Percentiles rank a stretch among this genome's conserved stretches.
phyloP scores from a whole-genome alignment of 768 basidiomycete genomes.

The Dendrothele bispora region DNA sequence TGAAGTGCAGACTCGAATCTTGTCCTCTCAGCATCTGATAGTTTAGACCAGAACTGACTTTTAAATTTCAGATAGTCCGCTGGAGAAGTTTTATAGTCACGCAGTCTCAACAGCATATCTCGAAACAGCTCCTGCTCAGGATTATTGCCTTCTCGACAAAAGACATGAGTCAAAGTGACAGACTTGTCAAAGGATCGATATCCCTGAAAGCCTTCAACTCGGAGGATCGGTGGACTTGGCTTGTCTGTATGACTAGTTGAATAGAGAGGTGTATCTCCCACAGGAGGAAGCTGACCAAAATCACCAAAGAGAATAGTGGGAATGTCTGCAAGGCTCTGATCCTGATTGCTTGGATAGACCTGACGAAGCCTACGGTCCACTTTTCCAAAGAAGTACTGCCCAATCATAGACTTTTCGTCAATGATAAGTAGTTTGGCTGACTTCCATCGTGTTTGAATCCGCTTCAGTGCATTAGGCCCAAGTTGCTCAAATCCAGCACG shows the following conservation, averaged over 20 bases:
- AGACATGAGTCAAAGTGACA: background rate
- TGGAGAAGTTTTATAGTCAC: background rate
- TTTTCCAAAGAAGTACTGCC: slow-evolving; percentile 25
- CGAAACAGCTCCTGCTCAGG: too few species aligned
- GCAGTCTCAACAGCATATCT: too few species aligned
- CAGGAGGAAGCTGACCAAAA: slow-evolving; percentile 28
- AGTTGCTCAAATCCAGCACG: too few species aligned
- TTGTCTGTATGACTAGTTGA: too few species aligned
- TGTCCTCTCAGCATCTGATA: too few species aligned
- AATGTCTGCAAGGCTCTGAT: slow-evolving; percentile 17
- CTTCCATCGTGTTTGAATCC: slow-evolving; percentile 17
- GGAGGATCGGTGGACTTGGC: too few species aligned
- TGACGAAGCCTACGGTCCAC: slow-evolving; percentile 17
- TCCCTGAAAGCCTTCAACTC: background rate
- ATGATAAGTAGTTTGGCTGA: slow-evolving; percentile 18
- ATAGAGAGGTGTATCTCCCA: slow-evolving; percentile 22
- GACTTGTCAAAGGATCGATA: background rate
- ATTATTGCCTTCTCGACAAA: too few species aligned
- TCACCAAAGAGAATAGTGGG: slow-evolving; percentile 23
- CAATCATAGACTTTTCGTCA: too few species aligned
- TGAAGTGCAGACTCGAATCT: too few species aligned
- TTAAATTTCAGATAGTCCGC: background rate
- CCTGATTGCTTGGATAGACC: slow-evolving; percentile 5
- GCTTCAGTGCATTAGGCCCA: background rate
- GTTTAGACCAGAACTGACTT: slow-evolving; percentile 1